Evolutionary conservation across 176 grass and related monocot genomes (phyloP).

Genomic region (Phragmites australis): DNA sequence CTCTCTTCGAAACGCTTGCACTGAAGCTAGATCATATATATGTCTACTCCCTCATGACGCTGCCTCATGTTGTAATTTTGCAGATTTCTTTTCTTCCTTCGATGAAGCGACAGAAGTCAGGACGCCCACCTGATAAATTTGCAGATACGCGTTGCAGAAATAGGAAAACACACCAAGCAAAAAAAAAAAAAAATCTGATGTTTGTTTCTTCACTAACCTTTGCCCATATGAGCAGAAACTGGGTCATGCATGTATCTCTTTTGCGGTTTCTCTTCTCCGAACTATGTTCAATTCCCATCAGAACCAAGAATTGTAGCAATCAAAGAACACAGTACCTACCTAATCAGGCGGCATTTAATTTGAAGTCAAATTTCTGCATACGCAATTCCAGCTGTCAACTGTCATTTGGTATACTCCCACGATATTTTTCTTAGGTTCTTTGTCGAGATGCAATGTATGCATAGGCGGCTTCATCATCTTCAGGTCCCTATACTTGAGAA

Average conservation of each 20-base stretch:
- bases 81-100: too few relatives aligned
- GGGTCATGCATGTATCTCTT: not conserved
- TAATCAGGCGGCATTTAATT: slow-evolving; percentile 3
- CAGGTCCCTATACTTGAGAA: not conserved
- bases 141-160: not conserved
- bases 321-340: not conserved
- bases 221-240: not conserved
- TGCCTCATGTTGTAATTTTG: too few relatives aligned
- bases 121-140: not conserved
- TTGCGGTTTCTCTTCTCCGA: not conserved
- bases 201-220: not conserved
- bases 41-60: not conserved
- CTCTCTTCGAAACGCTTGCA: too few relatives aligned
- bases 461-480: not conserved
- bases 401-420: not conserved
- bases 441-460: slow-evolving; percentile 6
- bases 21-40: too few relatives aligned
- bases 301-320: slow-evolving; percentile 1
- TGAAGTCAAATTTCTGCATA: slow-evolving; percentile 21
- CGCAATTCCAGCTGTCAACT: slow-evolving; percentile 24
- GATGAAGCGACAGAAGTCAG: too few relatives aligned
- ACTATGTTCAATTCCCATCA: not conserved
- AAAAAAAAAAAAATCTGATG: not conserved
- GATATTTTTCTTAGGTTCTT: not conserved
- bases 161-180: not conserved